These are phyloP conservation scores for Ophiostoma fasciatum DNA, from an alignment of 2,329 filamentous ascomycete genomes.

Conservation along the genomic window DNA sequence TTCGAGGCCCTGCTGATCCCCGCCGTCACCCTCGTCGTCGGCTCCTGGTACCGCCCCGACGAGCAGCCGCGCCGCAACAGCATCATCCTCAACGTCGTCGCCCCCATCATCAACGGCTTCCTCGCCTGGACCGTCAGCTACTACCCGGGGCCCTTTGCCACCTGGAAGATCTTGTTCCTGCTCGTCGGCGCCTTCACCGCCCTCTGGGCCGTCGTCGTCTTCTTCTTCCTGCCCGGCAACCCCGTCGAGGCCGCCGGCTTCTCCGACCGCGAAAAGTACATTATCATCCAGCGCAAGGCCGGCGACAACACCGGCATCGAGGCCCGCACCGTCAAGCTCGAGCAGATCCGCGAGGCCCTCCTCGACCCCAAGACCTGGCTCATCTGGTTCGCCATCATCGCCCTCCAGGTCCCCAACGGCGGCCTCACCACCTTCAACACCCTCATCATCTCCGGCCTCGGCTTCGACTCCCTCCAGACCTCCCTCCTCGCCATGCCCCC, in stretches of 20 bases:
- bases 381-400: conserved; percentile 13
- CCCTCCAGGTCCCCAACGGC: conserved; percentile 12
- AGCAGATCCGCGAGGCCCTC: conserved; percentile 12
- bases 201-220: conserved; percentile 13
- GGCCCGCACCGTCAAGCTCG: conserved; percentile 10
- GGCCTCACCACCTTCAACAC: conserved; percentile 8
- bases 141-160: conserved; percentile 10
- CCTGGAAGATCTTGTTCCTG: conserved; percentile 17
- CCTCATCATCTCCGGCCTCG: conserved; percentile 7
- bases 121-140: conserved; percentile 14
- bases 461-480: conserved; percentile 6
- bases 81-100: conserved; percentile 14
- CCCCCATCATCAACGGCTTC: conserved; percentile 15
- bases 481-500: conserved; percentile 9
- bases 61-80: conserved; percentile 16
- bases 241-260: conserved; percentile 11
- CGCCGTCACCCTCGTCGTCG: conserved; percentile 12
- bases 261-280: conserved; percentile 8
- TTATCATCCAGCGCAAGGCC: conserved; percentile 12
- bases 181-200: conserved; percentile 13
- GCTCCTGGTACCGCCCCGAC: conserved; percentile 14
- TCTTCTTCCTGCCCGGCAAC: conserved; percentile 13
- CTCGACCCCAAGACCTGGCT: conserved; percentile 13
- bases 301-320: conserved; percentile 13
- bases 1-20: conserved; percentile 13